Evolutionary conservation across 768 basidiomycete species (phyloP).

Genomic region (Chalciporus pseudorubinellus): DNA sequence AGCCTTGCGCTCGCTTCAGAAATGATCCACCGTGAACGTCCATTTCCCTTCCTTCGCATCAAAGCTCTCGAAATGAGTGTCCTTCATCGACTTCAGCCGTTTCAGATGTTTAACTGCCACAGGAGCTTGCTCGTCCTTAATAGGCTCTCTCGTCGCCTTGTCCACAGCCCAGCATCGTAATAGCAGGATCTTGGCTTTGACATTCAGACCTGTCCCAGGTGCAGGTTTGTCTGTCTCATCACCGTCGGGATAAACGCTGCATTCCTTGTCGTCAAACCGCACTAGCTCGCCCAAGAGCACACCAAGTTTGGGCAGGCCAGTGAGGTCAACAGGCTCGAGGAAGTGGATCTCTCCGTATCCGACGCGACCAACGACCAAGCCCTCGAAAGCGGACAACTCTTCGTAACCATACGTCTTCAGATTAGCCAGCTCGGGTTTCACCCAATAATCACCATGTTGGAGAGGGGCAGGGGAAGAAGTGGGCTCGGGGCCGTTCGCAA

Average conservation of each 20-base stretch:
- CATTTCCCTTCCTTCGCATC: constrained; percentile 81
- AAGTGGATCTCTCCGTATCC: constrained; percentile 88
- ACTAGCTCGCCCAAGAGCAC: constrained; percentile 85
- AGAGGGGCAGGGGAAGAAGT: constrained; percentile 38
- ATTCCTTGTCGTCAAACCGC: constrained; percentile 87
- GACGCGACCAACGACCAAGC: constrained; percentile 84
- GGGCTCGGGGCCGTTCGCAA: constrained; percentile 21
- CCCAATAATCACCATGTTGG: constrained; percentile 90
- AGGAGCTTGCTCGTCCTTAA: constrained; percentile 80
- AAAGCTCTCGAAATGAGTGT: constrained; percentile 81
- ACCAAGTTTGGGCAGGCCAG: constrained; percentile 73
- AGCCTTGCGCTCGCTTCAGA: constrained; percentile 43
- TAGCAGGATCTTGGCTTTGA: constrained; percentile 74
- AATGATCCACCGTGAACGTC: constrained; percentile 94
- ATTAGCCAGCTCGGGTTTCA: constrained; percentile 71
- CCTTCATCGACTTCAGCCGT: constrained; percentile 78
- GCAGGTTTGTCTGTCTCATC: constrained; percentile 83
- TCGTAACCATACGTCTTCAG: constrained; percentile 72
- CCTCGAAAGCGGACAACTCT: constrained; percentile 68
- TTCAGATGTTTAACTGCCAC: constrained; percentile 69
- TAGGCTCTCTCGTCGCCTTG: constrained; percentile 86
- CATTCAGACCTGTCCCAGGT: constrained; percentile 85
- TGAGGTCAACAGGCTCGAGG: constrained; percentile 82
- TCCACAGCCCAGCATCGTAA: constrained; percentile 85
- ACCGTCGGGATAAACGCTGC: constrained; percentile 89